A percentile compares a stretch with the other conserved stretches of the same genome.
These are phyloP conservation scores for Metschnikowia aberdeeniae DNA, from an alignment of 805 yeast genomes.

Conservation along the genomic window DNA sequence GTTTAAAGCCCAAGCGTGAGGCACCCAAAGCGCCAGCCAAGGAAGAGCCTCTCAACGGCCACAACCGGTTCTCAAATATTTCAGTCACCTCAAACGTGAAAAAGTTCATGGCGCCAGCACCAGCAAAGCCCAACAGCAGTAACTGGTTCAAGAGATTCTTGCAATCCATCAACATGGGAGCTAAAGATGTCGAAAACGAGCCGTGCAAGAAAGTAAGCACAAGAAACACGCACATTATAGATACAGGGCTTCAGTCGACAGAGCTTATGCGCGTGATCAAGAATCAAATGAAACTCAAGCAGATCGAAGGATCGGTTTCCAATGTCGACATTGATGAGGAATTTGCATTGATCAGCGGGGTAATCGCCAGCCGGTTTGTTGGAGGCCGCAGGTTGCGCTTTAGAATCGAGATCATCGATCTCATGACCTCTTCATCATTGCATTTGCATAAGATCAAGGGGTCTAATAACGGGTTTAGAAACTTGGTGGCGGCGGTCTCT, in stretches of 20 bases:
- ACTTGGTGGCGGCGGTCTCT: constrained; percentile 39
- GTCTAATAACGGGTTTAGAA: constrained; percentile 42
- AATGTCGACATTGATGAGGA: constrained; percentile 41
- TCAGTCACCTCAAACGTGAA: constrained; percentile 20
- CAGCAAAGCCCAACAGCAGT: constrained; percentile 13
- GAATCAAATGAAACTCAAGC: constrained; percentile 42
- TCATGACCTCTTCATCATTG: constrained; percentile 36
- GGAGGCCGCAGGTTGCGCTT: constrained; percentile 44
- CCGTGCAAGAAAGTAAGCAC: constrained; percentile 4
- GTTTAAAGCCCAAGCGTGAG: constrained; percentile 35
- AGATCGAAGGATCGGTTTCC: constrained; percentile 47
- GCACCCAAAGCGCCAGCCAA: constrained; percentile 37
- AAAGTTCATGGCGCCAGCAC: constrained; percentile 5
- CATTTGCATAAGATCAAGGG: constrained; percentile 44
- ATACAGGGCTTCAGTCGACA: constrained; percentile 27
- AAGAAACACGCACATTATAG: constrained; percentile 28
- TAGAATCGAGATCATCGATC: constrained; percentile 39
- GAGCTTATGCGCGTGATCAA: constrained; percentile 34
- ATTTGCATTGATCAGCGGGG: constrained; percentile 42
- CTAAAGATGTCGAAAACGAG: constrained; percentile 8
- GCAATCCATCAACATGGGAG: constrained; percentile 19
- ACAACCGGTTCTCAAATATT: constrained; percentile 35
- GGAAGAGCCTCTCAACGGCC: constrained; percentile 12
- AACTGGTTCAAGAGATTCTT: constrained; percentile 39
- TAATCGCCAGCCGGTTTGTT: constrained; percentile 45